A percentile compares a stretch with the other conserved stretches of the same genome.
These are phyloP conservation scores for Capronia americana DNA, from an alignment of 2,329 filamentous ascomycete genomes.

Conservation along the genomic window DNA sequence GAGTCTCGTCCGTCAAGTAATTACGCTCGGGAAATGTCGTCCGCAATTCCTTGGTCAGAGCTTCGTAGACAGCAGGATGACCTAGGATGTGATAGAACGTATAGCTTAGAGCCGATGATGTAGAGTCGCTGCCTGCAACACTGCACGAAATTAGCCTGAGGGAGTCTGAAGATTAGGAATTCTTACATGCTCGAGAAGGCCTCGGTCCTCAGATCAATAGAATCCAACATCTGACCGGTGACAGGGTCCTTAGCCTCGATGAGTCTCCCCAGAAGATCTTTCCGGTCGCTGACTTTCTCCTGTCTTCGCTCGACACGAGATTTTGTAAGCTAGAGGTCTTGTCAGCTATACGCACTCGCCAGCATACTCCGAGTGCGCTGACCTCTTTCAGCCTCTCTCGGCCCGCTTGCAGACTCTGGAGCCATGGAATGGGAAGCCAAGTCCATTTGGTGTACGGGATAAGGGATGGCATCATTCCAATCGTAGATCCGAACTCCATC, in stretches of 20 bases:
- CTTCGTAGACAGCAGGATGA: slow-evolving; percentile 10
- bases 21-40: background rate
- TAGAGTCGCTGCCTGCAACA: background rate
- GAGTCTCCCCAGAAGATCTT: slow-evolving; percentile 13
- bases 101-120: slow-evolving; percentile 8
- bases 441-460: slow-evolving; percentile 14
- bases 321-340: slow-evolving; percentile 7
- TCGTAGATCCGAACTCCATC: slow-evolving; percentile 16
- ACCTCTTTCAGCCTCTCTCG: background rate
- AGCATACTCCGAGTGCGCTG: background rate
- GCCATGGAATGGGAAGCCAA: slow-evolving; percentile 12
- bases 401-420: background rate
- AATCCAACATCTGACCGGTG: background rate
- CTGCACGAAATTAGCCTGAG: background rate
- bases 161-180: background rate
- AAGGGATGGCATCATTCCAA: slow-evolving; percentile 16
- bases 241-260: slow-evolving; percentile 16
- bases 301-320: slow-evolving; percentile 15
- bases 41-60: slow-evolving; percentile 9
- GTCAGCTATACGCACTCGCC: background rate
- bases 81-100: slow-evolving; percentile 12
- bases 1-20: background rate
- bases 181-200: slow-evolving; percentile 1
- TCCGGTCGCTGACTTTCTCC: slow-evolving; percentile 17
- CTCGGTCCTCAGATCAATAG: background rate